A percentile compares a stretch with the other conserved stretches of the same genome.
These are phyloP conservation scores for Nakazawaea ernobii DNA, from an alignment of 805 yeast genomes.

Conservation along the genomic window DNA sequence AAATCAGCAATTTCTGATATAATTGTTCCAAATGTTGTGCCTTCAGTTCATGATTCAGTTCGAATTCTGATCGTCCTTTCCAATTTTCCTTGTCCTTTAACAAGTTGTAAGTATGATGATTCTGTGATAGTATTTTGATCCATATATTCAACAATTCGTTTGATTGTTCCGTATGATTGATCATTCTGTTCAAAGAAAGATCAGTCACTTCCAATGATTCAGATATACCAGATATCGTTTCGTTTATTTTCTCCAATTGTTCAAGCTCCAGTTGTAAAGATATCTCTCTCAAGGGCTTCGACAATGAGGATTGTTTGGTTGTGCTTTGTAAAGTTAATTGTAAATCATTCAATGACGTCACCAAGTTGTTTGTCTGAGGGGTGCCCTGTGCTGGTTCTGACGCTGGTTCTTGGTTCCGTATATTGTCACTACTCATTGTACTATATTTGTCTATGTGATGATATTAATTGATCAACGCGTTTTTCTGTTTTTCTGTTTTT, in stretches of 20 bases:
- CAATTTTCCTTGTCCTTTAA: slow-evolving; percentile 35
- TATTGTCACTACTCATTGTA: not conserved
- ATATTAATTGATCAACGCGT: not conserved
- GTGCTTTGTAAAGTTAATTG: slow-evolving; percentile 1
- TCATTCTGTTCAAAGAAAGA: slow-evolving; percentile 25
- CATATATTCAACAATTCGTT: slow-evolving; percentile 50
- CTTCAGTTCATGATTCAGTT: slow-evolving; percentile 16
- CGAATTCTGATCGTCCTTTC: slow-evolving; percentile 26
- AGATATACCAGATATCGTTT: slow-evolving; percentile 25
- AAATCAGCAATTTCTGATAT: slow-evolving; percentile 12
- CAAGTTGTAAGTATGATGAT: slow-evolving; percentile 45
- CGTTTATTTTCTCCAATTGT: slow-evolving; percentile 28
- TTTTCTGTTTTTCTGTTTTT: not conserved
- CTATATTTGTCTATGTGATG: not conserved
- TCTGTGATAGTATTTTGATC: slow-evolving; percentile 58
- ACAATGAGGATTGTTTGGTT: not conserved
- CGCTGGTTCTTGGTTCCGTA: not conserved
- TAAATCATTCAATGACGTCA: slow-evolving; percentile 1
- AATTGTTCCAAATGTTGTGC: slow-evolving; percentile 2
- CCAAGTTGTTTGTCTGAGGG: slow-evolving; percentile 5
- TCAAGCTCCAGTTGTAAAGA: slow-evolving; percentile 22
- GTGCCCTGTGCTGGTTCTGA: not conserved
- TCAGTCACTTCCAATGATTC: slow-evolving; percentile 24
- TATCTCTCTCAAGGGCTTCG: slow-evolving; percentile 1
- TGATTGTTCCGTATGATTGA: slow-evolving; percentile 40